phyloP scores from a whole-genome alignment of 495 filamentous ascomycete genomes.

The Neurospora cerealis region DNA sequence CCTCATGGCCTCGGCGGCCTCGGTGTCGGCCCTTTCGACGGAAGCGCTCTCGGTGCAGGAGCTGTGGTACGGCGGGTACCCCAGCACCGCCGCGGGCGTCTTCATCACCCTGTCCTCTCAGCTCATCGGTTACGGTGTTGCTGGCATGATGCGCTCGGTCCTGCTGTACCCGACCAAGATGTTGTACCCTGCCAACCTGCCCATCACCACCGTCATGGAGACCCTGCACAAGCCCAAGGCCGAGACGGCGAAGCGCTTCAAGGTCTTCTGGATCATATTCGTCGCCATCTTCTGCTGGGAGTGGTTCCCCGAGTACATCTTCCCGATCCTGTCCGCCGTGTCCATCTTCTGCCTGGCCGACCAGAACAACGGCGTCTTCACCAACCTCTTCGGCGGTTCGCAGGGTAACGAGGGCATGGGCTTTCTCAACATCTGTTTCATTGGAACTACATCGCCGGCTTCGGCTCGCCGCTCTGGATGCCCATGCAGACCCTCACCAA shows the following conservation, averaged over 20 bases:
- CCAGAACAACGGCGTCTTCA: constrained; percentile 41
- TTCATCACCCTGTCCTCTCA: constrained; percentile 34
- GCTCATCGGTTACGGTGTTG: constrained; percentile 45
- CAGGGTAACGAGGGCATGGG: constrained; percentile 42
- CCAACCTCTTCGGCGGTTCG: constrained; percentile 47
- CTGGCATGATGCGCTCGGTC: constrained; percentile 41
- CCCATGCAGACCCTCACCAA: constrained; percentile 19
- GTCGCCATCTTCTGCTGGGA: constrained; percentile 36
- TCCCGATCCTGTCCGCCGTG: constrained; percentile 42
- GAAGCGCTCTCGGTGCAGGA: constrained; percentile 32
- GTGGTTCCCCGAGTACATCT: constrained; percentile 45
- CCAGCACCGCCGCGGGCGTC: constrained; percentile 25
- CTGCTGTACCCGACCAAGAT: constrained; percentile 45
- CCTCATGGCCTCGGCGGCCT: constrained; percentile 34
- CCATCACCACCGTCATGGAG: constrained; percentile 32
- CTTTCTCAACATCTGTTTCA: constrained; percentile 38
- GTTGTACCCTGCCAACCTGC: constrained; percentile 33
- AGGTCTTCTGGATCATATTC: constrained; percentile 33
- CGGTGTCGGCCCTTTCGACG: constrained; percentile 22
- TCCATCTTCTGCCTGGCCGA: constrained; percentile 48
- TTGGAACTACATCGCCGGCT: constrained; percentile 43
- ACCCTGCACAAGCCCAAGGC: constrained; percentile 27
- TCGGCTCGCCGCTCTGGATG: constrained; percentile 16
- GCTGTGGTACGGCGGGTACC: constrained; percentile 33
- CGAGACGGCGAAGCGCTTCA: constrained; percentile 28